phyloP scores from a whole-genome alignment of 2,329 filamentous ascomycete genomes.

The Colletotrichum tofieldiae region DNA sequence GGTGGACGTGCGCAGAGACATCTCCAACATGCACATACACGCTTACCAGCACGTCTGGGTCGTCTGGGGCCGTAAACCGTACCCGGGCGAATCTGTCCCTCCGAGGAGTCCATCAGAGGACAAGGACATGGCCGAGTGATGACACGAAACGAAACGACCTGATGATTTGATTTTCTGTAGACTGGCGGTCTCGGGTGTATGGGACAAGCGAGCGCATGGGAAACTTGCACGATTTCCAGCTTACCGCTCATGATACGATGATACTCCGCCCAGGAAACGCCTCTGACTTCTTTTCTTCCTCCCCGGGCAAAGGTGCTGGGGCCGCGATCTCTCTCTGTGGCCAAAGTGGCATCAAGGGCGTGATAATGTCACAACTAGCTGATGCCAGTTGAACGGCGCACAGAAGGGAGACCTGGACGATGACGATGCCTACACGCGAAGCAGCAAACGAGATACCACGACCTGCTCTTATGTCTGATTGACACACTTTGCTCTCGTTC shows the following conservation, averaged over 20 bases:
- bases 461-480: background rate
- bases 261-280: background rate
- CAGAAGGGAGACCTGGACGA: background rate
- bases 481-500: background rate
- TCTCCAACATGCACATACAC: slow-evolving; percentile 64
- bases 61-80: slow-evolving; percentile 67
- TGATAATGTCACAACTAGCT: too few species aligned
- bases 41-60: slow-evolving; percentile 66
- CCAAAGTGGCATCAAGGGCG: too few species aligned
- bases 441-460: background rate
- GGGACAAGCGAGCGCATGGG: background rate
- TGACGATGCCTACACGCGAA: background rate
- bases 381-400: background rate
- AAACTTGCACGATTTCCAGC: background rate
- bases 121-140: slow-evolving; percentile 6
- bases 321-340: too few species aligned
- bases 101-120: background rate
- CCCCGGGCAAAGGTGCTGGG: background rate
- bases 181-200: background rate
- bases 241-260: background rate
- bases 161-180: slow-evolving; percentile 3
- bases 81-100: slow-evolving; percentile 49
- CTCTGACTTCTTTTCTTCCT: background rate
- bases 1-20: slow-evolving; percentile 64
- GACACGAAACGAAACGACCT: slow-evolving; percentile 12